Evolutionary conservation across 176 grass and related monocot species (phyloP), one percentile per base, ranked within the genome.

Genomic region (Melocanna baccifera): DNA sequence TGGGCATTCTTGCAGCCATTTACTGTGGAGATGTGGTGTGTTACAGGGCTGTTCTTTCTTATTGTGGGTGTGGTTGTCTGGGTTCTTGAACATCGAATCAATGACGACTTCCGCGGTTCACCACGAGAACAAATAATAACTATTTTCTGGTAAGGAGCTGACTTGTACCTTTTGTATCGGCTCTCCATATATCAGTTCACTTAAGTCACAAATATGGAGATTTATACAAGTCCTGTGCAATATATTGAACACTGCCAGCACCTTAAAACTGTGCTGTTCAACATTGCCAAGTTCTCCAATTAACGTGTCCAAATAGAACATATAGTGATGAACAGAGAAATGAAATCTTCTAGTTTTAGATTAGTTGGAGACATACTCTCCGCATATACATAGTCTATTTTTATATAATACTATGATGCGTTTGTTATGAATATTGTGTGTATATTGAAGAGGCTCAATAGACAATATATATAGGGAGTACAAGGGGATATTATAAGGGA

Each of bases 1-100:
- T 95, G 93, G 93, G 91, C 91, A 55, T 98, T 98, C 83, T 76
- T 98, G 80, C 89, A 87, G 81, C 96, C 96, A 73, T 98, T 98
- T 86, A 93, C 89, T 15, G 30, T 95, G 40, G 66, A 81, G 83
- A 98, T 98, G 96, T 98, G 96, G 96, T 90, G 91, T 63, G 56
- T 98, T 68, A 95, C 79, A 40, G 93, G 93, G 12, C 51, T 83
- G 34, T 92, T 77, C 65, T 95, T 98, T 88, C 58, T 98, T 90
- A 55, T 95, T 22, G 83, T 98, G 20, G 96, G 96, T 86, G 83
- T 61, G 73, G 96, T 95, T 83, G 76, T 98, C 69, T 98, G 96
- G 96, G 75, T 95, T 61, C 92, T 98, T 68, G 96, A 98, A 57
- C 96, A 98, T 89, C 81, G 93, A 80, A 92, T 93, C 77, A 98